These are phyloP conservation scores for Phialophora tarda DNA, from an alignment of 2,329 filamentous ascomycete genomes.

Conservation along the genomic window DNA sequence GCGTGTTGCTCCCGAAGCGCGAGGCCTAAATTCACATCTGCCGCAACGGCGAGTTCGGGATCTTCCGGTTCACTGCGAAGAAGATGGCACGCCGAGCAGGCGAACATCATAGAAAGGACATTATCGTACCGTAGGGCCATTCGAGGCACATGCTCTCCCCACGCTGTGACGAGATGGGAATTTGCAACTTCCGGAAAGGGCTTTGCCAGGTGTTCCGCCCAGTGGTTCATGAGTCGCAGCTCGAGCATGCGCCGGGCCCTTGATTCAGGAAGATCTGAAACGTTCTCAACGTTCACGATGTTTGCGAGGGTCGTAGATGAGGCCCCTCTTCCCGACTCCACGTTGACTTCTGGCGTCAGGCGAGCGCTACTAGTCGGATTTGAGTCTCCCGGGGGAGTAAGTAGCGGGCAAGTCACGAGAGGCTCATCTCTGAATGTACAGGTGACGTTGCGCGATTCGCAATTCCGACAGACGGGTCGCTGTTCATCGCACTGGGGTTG, in stretches of 20 bases:
- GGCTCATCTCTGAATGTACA: conserved; percentile 15
- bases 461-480: conserved; percentile 26
- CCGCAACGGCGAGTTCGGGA: conserved; percentile 18
- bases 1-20: conserved; percentile 43
- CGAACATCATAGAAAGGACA: conserved; percentile 28
- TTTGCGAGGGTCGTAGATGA: background rate
- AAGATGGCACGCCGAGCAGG: conserved; percentile 27
- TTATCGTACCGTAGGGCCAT: conserved; percentile 28
- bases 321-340: background rate
- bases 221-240: conserved; percentile 30
- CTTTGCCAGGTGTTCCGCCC: conserved; percentile 14
- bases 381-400: conserved; percentile 1
- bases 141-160: conserved; percentile 18
- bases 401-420: background rate
- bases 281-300: background rate
- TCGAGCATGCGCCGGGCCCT: conserved; percentile 29
- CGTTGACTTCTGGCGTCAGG: background rate
- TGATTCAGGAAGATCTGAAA: conserved; percentile 24
- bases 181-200: conserved; percentile 12
- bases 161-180: conserved; percentile 13
- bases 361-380: background rate
- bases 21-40: conserved; percentile 34
- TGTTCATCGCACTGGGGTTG: conserved; percentile 26
- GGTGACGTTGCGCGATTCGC: conserved; percentile 19
- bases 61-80: conserved; percentile 21